Conservation (phyloP, 345 rosid species). For the Eucalyptus sp. region DNA sequence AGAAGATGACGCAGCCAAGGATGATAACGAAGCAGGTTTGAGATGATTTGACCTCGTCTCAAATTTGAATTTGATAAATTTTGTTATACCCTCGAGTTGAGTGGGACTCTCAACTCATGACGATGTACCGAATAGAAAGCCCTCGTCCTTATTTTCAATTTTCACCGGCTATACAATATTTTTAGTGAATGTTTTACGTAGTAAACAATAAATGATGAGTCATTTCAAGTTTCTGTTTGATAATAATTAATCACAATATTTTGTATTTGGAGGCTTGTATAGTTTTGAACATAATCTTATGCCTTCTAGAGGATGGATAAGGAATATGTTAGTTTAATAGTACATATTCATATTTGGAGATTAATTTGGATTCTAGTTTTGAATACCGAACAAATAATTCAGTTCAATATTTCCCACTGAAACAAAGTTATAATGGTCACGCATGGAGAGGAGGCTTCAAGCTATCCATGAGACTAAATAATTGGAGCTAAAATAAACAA, state of each 20-base stretch:
- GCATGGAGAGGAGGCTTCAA: not conserved
- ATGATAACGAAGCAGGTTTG: not conserved
- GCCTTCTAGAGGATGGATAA: not conserved
- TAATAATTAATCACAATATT: not conserved
- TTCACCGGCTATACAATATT: accelerated
- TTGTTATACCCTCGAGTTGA: not conserved
- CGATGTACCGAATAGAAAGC: not conserved
- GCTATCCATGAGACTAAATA: not conserved
- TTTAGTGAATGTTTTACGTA: not conserved
- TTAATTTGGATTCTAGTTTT: not conserved
- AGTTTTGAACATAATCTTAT: not conserved
- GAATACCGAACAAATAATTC: not conserved
- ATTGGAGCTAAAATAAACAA: not conserved
- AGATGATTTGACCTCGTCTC: not conserved
- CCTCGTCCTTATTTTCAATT: not conserved
- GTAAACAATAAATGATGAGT: not conserved
- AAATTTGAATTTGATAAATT: not conserved
- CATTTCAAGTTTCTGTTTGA: not conserved
- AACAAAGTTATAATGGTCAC: not conserved
- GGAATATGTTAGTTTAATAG: not conserved
- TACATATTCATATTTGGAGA: not conserved
- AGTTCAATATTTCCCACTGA: not conserved
- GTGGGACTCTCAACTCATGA: not conserved
- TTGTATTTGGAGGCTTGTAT: not conserved
- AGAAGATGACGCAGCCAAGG: not conserved